These are phyloP conservation scores for Candida caryicola DNA, from an alignment of 805 yeast genomes.

Conservation along the genomic window DNA sequence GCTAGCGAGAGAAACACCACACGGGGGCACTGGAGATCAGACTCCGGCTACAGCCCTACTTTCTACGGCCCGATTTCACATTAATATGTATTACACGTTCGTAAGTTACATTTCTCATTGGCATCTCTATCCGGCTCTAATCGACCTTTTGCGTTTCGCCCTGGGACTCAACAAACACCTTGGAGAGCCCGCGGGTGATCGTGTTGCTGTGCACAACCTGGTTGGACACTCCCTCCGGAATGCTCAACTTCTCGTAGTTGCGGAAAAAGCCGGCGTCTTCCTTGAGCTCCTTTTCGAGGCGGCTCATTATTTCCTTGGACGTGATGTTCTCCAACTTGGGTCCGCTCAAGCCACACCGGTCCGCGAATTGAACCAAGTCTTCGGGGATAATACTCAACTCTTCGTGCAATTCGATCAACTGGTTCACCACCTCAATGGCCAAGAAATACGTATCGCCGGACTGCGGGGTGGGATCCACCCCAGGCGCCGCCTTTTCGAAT, in stretches of 20 bases:
- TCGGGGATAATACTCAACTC: conserved; percentile 75
- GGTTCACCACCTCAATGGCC: conserved; percentile 88
- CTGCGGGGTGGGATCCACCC: conserved; percentile 19
- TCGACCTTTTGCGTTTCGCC: conserved; percentile 25
- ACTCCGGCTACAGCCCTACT: too few relatives aligned
- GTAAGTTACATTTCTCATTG: conserved; percentile 1
- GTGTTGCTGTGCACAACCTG: conserved; percentile 30
- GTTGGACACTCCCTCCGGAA: conserved; percentile 15
- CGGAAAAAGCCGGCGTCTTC: conserved; percentile 32
- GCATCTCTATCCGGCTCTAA: conserved; percentile 2
- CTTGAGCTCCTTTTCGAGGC: conserved; percentile 29
- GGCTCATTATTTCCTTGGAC: conserved; percentile 37
- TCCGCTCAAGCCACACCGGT: conserved; percentile 39
- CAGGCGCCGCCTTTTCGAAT: conserved; percentile 48
- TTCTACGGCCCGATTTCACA: too few relatives aligned
- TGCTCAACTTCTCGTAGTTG: conserved; percentile 9
- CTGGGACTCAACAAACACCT: conserved; percentile 24
- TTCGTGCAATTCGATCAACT: conserved; percentile 76
- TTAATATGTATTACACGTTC: too few relatives aligned
- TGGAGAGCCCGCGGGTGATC: conserved; percentile 30
- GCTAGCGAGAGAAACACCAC: too few relatives aligned
- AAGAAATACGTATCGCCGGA: conserved; percentile 73
- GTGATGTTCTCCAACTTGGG: conserved; percentile 15
- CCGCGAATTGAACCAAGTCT: conserved; percentile 52
- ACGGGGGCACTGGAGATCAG: too few relatives aligned